Conservation (phyloP, 768 basidiomycete species). For the Exsudoporus frostii region DNA sequence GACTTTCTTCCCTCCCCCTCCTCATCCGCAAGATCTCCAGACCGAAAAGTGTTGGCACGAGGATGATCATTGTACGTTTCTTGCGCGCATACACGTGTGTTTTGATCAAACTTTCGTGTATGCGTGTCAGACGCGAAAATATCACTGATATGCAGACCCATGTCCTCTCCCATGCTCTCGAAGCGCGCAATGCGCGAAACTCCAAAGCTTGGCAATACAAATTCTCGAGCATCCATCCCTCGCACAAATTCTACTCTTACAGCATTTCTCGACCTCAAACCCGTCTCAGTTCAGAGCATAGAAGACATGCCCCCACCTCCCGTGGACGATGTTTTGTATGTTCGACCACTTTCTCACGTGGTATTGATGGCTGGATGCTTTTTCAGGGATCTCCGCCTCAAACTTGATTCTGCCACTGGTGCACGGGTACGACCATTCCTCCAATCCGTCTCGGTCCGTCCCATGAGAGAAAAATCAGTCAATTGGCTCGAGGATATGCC, state of each 20-base stretch:
- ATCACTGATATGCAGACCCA: conserved; percentile 31
- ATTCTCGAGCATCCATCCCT: conserved; percentile 26
- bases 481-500: conserved; percentile 13
- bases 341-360: neutral
- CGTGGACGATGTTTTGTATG: conserved; percentile 42
- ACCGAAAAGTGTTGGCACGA: conserved; percentile 40
- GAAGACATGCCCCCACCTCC: conserved; percentile 31
- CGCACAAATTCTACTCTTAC: conserved; percentile 21
- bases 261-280: conserved; percentile 19
- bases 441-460: conserved; percentile 22
- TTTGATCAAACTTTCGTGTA: neutral
- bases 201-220: conserved; percentile 36
- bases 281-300: conserved; percentile 31
- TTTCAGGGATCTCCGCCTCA: conserved; percentile 32
- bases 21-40: conserved; percentile 24
- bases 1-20: conserved; percentile 12
- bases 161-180: conserved; percentile 44
- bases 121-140: conserved; percentile 24
- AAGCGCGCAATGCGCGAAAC: conserved; percentile 46
- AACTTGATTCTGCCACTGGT: conserved; percentile 27
- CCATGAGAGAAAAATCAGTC: conserved; percentile 8
- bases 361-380: neutral
- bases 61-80: conserved; percentile 33
- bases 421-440: conserved; percentile 27
- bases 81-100: conserved; percentile 16